A percentile compares a stretch with the other conserved stretches of the same genome.
phyloP scores from a whole-genome alignment of 1,139 yeast species.

The Taiozyma onychis region DNA sequence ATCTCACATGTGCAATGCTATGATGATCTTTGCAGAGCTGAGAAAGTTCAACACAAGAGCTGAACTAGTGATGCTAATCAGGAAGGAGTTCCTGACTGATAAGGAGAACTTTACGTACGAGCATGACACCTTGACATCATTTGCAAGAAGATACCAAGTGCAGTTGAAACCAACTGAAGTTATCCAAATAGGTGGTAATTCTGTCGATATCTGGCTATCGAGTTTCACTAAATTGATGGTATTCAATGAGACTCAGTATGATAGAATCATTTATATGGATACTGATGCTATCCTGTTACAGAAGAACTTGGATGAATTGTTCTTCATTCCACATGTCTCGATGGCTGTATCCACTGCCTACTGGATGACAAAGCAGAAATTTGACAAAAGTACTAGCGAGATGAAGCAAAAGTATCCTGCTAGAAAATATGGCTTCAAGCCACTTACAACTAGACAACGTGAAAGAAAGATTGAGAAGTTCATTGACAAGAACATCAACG shows the following conservation, averaged over 20 bases:
- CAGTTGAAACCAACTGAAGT: constrained; percentile 21
- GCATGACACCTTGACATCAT: constrained; percentile 12
- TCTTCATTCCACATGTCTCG: constrained; percentile 36
- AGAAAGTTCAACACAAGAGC: constrained; percentile 33
- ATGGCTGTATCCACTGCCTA: constrained; percentile 32
- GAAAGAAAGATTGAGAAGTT: constrained; percentile 3
- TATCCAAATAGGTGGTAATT: constrained; percentile 24
- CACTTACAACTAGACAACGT: constrained; percentile 13
- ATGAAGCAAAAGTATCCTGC: constrained; percentile 7
- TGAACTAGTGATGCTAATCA: constrained; percentile 32
- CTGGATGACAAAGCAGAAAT: constrained; percentile 16
- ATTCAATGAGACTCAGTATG: constrained; percentile 44
- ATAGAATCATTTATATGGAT: constrained; percentile 40
- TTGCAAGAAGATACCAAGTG: constrained; percentile 24
- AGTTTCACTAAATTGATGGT: constrained; percentile 52
- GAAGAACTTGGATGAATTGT: constrained; percentile 39
- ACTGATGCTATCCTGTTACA: constrained; percentile 31
- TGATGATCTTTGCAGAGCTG: constrained; percentile 36
- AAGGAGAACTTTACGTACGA: constrained; percentile 14
- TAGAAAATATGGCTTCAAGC: constrained; percentile 8
- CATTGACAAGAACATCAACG: constrained; percentile 2
- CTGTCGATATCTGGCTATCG: constrained; percentile 38
- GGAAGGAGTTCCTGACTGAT: constrained; percentile 20
- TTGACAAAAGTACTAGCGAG: neutral
- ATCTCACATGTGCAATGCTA: constrained; percentile 37